Evolutionary conservation across 495 filamentous ascomycete species (phyloP).

Genomic region (Annulohypoxylon bovei): DNA sequence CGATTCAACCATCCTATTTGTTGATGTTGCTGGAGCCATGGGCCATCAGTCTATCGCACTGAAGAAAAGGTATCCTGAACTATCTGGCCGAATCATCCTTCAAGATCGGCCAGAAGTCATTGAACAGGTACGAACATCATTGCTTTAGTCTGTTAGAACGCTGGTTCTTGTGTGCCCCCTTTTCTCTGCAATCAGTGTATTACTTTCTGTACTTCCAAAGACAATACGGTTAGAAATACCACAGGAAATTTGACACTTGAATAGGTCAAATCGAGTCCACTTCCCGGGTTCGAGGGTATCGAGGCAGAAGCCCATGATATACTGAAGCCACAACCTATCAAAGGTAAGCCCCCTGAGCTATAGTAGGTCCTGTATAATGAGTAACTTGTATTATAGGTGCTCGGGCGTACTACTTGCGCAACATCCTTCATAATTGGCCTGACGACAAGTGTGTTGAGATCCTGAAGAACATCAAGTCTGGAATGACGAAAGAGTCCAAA

Average conservation of each 20-base stretch:
- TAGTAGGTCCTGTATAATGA: not conserved
- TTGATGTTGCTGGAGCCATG: constrained; percentile 53
- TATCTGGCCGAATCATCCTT: constrained; percentile 56
- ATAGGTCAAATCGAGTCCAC: constrained; percentile 32
- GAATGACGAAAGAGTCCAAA: constrained; percentile 52
- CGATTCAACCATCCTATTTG: constrained; percentile 42
- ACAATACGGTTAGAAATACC: not conserved
- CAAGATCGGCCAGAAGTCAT: constrained; percentile 60
- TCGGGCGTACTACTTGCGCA: constrained; percentile 58
- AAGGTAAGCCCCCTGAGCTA: constrained; percentile 32
- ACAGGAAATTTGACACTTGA: not conserved
- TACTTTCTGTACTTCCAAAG: not conserved
- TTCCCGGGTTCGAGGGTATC: constrained; percentile 37
- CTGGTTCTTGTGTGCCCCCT: not conserved
- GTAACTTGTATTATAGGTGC: constrained; percentile 45
- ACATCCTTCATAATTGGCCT: constrained; percentile 58
- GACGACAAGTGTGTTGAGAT: constrained; percentile 53
- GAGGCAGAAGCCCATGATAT: constrained; percentile 57
- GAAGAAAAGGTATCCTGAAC: constrained; percentile 49
- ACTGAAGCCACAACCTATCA: constrained; percentile 62
- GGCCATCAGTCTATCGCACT: constrained; percentile 51
- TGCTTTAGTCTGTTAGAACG: not conserved
- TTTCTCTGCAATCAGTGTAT: not conserved
- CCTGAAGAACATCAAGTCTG: constrained; percentile 47
- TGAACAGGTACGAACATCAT: not conserved